Evolutionary conservation across 202 grass and related monocot genomes (phyloP).

Genomic region (Panicum hallii): DNA sequence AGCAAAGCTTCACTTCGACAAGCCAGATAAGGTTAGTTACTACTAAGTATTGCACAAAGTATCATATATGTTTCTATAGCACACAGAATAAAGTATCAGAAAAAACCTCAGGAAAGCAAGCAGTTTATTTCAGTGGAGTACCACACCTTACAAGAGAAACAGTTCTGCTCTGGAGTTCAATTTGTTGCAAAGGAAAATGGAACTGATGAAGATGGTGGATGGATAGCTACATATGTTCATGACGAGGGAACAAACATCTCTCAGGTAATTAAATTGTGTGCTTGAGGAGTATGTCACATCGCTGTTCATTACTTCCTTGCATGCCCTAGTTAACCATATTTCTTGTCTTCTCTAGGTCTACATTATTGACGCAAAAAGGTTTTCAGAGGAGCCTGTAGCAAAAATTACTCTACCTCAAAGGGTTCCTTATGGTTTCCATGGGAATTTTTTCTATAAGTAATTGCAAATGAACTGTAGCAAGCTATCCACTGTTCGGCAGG

Average conservation of each 20-base stretch:
- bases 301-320: background rate
- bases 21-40: conserved; percentile 39
- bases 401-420: conserved; percentile 49
- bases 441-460: conserved; percentile 43
- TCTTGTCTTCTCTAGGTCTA: conserved; percentile 43
- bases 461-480: conserved; percentile 23
- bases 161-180: conserved; percentile 46
- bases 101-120: conserved; percentile 23
- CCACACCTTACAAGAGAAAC: conserved; percentile 26
- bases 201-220: conserved; percentile 51
- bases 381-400: conserved; percentile 40
- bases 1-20: conserved; percentile 50
- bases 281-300: background rate
- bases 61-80: background rate
- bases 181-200: conserved; percentile 48
- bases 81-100: conserved; percentile 8
- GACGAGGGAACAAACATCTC: conserved; percentile 31
- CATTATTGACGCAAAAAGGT: conserved; percentile 54
- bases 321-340: background rate
- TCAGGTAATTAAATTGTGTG: conserved; percentile 26
- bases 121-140: conserved; percentile 46
- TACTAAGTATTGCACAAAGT: background rate
- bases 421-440: conserved; percentile 59
- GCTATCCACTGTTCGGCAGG: background rate
- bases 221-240: conserved; percentile 49